Conservation (phyloP, 495 filamentous ascomycete species). For the Xylaria castorea region DNA sequence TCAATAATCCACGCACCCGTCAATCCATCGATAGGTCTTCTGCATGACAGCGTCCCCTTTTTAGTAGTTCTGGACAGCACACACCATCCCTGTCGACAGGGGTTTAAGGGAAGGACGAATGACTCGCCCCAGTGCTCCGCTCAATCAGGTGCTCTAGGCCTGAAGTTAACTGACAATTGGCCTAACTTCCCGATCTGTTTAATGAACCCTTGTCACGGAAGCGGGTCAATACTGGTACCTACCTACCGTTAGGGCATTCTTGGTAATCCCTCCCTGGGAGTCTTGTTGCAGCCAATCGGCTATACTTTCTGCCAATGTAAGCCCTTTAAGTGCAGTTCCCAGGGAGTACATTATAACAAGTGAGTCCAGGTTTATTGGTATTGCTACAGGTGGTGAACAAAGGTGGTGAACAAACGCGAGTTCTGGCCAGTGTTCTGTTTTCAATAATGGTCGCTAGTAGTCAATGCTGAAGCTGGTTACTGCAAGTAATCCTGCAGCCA, state of each 20-base stretch:
- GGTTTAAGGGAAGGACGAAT: constrained; percentile 13
- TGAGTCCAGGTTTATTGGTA: neutral
- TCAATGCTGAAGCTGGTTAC: neutral
- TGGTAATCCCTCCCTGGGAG: neutral
- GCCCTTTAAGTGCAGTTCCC: neutral
- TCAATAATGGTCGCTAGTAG: neutral
- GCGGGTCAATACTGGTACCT: constrained; percentile 8
- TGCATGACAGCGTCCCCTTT: constrained; percentile 21
- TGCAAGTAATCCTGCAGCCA: constrained; percentile 20
- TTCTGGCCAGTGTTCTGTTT: neutral
- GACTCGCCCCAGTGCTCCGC: constrained; percentile 5
- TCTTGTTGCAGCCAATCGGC: constrained; percentile 2
- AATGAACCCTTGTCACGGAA: neutral
- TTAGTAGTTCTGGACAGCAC: constrained; percentile 21
- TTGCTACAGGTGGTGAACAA: neutral
- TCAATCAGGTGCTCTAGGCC: constrained; percentile 9
- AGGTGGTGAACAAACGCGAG: constrained; percentile 1
- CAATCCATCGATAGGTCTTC: constrained; percentile 10
- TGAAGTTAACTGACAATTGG: constrained; percentile 12
- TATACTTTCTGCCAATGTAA: neutral
- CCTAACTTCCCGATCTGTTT: constrained; percentile 19
- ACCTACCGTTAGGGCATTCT: neutral
- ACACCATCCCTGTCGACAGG: constrained; percentile 20
- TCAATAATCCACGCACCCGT: constrained; percentile 9
- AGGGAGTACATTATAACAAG: neutral